These are phyloP conservation scores for Trichoderma sp. DNA, from an alignment of 2,329 filamentous ascomycete species.

Conservation along the genomic window DNA sequence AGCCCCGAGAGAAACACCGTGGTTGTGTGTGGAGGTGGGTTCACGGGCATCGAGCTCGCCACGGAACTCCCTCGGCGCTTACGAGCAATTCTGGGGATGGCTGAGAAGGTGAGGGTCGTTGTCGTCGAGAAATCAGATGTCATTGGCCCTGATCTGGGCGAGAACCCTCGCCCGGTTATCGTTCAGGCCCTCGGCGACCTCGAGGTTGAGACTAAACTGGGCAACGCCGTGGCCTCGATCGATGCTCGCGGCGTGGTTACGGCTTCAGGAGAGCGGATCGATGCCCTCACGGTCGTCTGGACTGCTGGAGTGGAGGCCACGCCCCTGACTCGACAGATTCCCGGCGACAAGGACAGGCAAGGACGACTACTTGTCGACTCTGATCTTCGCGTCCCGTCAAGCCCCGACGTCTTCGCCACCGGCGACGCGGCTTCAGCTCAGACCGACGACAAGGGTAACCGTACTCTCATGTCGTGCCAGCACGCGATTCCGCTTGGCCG, in stretches of 20 bases:
- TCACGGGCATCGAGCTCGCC: conserved; percentile 36
- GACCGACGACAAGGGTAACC: conserved; percentile 28
- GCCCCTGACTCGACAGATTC: conserved; percentile 33
- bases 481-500: conserved; percentile 38
- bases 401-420: conserved; percentile 31
- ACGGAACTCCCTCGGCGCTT: conserved; percentile 34
- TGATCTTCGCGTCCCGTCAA: conserved; percentile 29
- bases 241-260: conserved; percentile 29
- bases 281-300: conserved; percentile 36
- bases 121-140: conserved; percentile 30
- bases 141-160: conserved; percentile 34
- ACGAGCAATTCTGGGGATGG: conserved; percentile 22
- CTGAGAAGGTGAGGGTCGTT: conserved; percentile 23
- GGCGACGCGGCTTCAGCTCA: conserved; percentile 34
- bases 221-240: conserved; percentile 28
- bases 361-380: conserved; percentile 32
- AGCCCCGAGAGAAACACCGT: conserved; percentile 33
- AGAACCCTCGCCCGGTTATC: conserved; percentile 34
- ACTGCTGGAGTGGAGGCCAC: conserved; percentile 36
- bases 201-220: conserved; percentile 32
- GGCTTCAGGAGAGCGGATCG: conserved; percentile 33
- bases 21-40: conserved; percentile 34
- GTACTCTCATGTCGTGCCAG: conserved; percentile 40
- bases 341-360: conserved; percentile 28
- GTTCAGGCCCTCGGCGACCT: conserved; percentile 30